A percentile compares a stretch with the other conserved stretches of the same genome.
phyloP scores from a whole-genome alignment of 2,329 filamentous ascomycete genomes.

The Rugonectria rugulosa region DNA sequence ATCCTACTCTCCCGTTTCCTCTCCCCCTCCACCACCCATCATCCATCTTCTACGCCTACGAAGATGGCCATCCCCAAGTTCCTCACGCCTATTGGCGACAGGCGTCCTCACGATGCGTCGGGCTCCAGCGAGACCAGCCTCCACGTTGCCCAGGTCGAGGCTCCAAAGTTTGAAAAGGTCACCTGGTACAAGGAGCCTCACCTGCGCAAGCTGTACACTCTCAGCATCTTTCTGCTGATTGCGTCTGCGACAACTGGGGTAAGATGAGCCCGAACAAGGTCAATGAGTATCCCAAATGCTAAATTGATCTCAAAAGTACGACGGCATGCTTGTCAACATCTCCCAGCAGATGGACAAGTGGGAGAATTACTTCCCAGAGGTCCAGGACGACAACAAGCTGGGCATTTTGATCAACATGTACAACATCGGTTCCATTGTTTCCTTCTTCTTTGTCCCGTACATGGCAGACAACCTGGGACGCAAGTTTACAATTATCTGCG shows the following conservation, averaged over 20 bases:
- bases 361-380: conserved; percentile 58
- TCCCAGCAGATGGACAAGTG: conserved; percentile 64
- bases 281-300: too few relatives aligned
- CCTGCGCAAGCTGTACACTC: conserved; percentile 62
- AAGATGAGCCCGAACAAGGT: too few relatives aligned
- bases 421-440: conserved; percentile 58
- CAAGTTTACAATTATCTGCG: conserved; percentile 51
- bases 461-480: conserved; percentile 54
- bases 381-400: conserved; percentile 49
- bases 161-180: conserved; percentile 61
- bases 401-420: conserved; percentile 61
- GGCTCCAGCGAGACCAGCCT: conserved; percentile 38
- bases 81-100: conserved; percentile 35
- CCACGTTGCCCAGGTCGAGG: conserved; percentile 52
- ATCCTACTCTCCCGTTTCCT: conserved; percentile 15
- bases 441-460: conserved; percentile 56
- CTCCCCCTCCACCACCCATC: conserved; percentile 24
- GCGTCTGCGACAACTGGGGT: conserved; percentile 69
- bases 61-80: conserved; percentile 39
- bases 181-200: conserved; percentile 65
- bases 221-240: conserved; percentile 62
- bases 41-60: conserved; percentile 11
- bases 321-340: conserved; percentile 67
- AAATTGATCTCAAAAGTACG: too few relatives aligned
- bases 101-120: conserved; percentile 16